phyloP scores from a whole-genome alignment of 2,329 filamentous ascomycete species.

The Knufia petricola region DNA sequence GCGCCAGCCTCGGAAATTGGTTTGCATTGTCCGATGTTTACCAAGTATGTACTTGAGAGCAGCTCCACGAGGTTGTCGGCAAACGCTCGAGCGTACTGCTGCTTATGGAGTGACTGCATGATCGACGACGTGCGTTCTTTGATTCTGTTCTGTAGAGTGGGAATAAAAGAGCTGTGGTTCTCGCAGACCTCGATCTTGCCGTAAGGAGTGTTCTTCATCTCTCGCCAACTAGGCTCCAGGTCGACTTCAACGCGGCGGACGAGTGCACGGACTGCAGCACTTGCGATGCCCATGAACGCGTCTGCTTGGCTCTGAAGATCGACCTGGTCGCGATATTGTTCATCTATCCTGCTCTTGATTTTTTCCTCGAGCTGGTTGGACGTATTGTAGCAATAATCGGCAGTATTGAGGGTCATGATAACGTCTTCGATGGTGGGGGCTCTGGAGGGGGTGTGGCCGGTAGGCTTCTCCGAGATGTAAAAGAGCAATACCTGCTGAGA shows the following conservation, averaged over 20 bases:
- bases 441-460: conserved; percentile 45
- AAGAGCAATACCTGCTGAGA: conserved; percentile 81
- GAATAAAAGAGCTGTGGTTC: conserved; percentile 87
- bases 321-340: conserved; percentile 62
- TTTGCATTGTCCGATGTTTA: conserved; percentile 76
- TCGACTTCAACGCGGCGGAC: conserved; percentile 75
- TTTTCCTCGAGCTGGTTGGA: conserved; percentile 90
- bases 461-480: conserved; percentile 52
- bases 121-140: conserved; percentile 66
- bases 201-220: conserved; percentile 97
- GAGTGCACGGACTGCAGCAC: conserved; percentile 71
- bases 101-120: conserved; percentile 69
- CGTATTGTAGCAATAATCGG: conserved; percentile 93
- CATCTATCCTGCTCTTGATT: conserved; percentile 81
- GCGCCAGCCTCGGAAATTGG: conserved; percentile 90
- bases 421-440: conserved; percentile 58
- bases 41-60: conserved; percentile 67
- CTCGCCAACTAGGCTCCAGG: conserved; percentile 81
- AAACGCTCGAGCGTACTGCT: conserved; percentile 87
- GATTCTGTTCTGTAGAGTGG: conserved; percentile 65
- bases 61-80: conserved; percentile 93
- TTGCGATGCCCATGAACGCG: conserved; percentile 89
- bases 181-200: conserved; percentile 84
- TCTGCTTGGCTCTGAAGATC: conserved; percentile 91
- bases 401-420: conserved; percentile 84